Evolutionary conservation across 179 eudicot species (phyloP).

Genomic region (Spergularia azorica): DNA sequence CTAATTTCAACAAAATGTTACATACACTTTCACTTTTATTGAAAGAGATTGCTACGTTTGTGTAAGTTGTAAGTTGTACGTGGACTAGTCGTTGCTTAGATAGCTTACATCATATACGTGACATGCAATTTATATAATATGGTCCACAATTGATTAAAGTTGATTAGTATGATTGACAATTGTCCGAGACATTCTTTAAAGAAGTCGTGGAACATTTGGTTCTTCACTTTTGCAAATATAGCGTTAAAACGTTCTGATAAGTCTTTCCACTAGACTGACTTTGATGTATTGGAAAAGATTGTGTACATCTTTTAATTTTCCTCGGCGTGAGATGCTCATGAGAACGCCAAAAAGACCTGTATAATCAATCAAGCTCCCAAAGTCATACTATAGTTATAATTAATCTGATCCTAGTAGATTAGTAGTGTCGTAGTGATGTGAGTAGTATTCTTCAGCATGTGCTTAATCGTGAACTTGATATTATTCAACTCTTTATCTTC

Average conservation of each 20-base stretch:
- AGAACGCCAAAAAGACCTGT: too few relatives aligned
- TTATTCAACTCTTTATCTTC: not conserved
- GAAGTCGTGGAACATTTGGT: too few relatives aligned
- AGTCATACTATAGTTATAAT: slow-evolving; percentile 12
- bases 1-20: slow-evolving; percentile 27
- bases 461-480: slow-evolving; percentile 15
- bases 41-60: not conserved
- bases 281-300: too few relatives aligned
- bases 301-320: too few relatives aligned
- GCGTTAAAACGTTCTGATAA: too few relatives aligned
- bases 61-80: not conserved
- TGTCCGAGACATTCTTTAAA: not conserved
- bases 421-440: not conserved
- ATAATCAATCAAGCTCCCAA: not conserved
- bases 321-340: too few relatives aligned
- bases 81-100: slow-evolving; percentile 20
- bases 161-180: not conserved
- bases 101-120: too few relatives aligned
- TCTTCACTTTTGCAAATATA: too few relatives aligned
- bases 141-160: too few relatives aligned
- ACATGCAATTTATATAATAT: too few relatives aligned
- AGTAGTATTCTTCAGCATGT: slow-evolving; percentile 12
- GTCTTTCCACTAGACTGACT: too few relatives aligned
- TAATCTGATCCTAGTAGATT: not conserved
- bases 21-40: slow-evolving; percentile 12